Conservation (phyloP, 441 rosid species). For the Eutrema salsugineum region DNA sequence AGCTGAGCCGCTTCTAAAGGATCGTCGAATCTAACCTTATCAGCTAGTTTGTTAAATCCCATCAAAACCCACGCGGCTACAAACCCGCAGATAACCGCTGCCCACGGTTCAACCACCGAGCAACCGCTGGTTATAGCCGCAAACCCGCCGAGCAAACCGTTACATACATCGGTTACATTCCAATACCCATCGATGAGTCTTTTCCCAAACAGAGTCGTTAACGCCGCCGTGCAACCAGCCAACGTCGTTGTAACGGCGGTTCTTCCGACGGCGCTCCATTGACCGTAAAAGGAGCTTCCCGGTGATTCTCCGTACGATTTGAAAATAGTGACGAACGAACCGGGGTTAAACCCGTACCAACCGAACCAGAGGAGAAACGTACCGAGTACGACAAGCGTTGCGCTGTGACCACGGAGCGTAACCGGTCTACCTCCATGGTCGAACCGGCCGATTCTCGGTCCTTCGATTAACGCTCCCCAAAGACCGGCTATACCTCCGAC, state of each 20-base stretch:
- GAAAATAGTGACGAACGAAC: slow-evolving; percentile 39
- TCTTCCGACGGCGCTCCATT: slow-evolving; percentile 53
- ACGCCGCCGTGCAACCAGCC: slow-evolving; percentile 46
- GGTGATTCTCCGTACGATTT: slow-evolving; percentile 31
- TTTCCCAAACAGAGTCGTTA: slow-evolving; percentile 48
- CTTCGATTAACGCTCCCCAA: slow-evolving; percentile 45
- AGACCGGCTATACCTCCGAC: slow-evolving; percentile 45
- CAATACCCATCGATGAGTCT: slow-evolving; percentile 35
- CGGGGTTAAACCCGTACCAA: slow-evolving; percentile 39
- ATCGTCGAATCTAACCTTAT: slow-evolving; percentile 33
- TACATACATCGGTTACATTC: slow-evolving; percentile 42
- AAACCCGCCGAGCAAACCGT: slow-evolving; percentile 39
- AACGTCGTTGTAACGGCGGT: slow-evolving; percentile 51
- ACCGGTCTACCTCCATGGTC: slow-evolving; percentile 18
- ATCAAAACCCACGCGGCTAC: slow-evolving; percentile 41
- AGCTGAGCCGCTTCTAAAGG: slow-evolving; percentile 47
- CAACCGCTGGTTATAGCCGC: slow-evolving; percentile 34
- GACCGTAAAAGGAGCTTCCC: slow-evolving; percentile 40
- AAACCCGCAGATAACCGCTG: slow-evolving; percentile 31
- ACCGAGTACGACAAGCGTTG: slow-evolving; percentile 32
- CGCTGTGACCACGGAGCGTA: slow-evolving; percentile 32
- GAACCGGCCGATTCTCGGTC: slow-evolving; percentile 38
- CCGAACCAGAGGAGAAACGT: slow-evolving; percentile 33
- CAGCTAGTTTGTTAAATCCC: slow-evolving; percentile 37
- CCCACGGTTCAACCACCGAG: slow-evolving; percentile 35